A percentile compares a stretch with the other conserved stretches of the same genome.
phyloP scores from a whole-genome alignment of 2,329 filamentous ascomycete species.

The Penicillium sp. region DNA sequence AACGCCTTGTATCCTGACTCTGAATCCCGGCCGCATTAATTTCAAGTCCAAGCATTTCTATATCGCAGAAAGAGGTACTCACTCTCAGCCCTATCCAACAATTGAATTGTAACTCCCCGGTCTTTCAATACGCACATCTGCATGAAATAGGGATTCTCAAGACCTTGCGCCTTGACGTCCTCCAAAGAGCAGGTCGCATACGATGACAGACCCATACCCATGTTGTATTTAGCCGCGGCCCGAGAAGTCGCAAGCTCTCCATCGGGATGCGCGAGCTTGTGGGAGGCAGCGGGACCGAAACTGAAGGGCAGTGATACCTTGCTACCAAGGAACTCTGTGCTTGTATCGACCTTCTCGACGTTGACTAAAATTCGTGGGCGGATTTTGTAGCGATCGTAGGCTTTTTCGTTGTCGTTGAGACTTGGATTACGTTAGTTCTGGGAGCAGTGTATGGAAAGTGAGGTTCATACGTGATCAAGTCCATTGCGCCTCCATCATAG shows the following conservation, averaged over 20 bases:
- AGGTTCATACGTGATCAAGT: conserved; percentile 48
- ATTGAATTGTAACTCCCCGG: conserved; percentile 42
- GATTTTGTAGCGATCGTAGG: conserved; percentile 54
- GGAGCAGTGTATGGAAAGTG: background rate
- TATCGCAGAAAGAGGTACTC: conserved; percentile 4
- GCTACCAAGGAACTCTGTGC: conserved; percentile 47
- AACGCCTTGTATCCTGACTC: conserved; percentile 55
- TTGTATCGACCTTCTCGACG: conserved; percentile 47
- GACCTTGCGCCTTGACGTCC: conserved; percentile 46
- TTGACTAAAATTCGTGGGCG: conserved; percentile 49
- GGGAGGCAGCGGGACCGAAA: conserved; percentile 56
- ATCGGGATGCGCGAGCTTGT: conserved; percentile 54
- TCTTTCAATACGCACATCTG: conserved; percentile 58
- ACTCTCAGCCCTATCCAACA: conserved; percentile 49
- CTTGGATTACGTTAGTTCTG: conserved; percentile 11
- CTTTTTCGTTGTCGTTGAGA: conserved; percentile 55
- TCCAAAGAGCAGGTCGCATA: conserved; percentile 50
- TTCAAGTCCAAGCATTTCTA: background rate
- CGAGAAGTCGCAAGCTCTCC: conserved; percentile 54
- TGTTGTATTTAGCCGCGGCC: conserved; percentile 45
- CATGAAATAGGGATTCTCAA: conserved; percentile 52
- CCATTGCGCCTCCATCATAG: conserved; percentile 60
- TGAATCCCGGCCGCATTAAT: conserved; percentile 10
- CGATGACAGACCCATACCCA: conserved; percentile 52
- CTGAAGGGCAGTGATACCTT: conserved; percentile 52